Evolutionary conservation across 163 green algal genomes (phyloP).

Genomic region (Chlamydomonas reinhardtii): DNA sequence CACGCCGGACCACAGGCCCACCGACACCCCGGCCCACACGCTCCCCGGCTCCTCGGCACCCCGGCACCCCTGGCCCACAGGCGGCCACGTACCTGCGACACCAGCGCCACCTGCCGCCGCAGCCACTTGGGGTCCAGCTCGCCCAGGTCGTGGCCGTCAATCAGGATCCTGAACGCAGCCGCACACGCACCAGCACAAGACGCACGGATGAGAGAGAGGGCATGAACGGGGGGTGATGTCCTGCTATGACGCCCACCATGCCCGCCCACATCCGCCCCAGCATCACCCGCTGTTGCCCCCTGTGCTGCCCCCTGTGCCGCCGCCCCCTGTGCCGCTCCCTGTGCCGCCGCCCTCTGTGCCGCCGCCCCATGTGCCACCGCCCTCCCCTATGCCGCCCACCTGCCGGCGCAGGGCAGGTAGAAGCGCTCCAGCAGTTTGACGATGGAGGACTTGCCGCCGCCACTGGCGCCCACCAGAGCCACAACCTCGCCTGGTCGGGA

Average conservation of each 20-base stretch:
- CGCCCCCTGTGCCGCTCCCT: too few species aligned
- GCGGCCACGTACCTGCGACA: constrained; percentile 44
- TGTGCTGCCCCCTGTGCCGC: too few species aligned
- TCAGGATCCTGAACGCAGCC: constrained; percentile 56
- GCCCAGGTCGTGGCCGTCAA: constrained; percentile 70
- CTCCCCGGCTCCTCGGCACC: too few species aligned
- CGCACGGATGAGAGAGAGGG: too few species aligned
- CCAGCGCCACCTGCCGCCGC: constrained; percentile 65
- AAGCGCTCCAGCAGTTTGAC: constrained; percentile 78
- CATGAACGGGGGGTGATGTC: too few species aligned
- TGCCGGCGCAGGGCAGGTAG: constrained; percentile 60
- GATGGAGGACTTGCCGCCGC: constrained; percentile 89
- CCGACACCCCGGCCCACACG: too few species aligned
- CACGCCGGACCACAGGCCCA: too few species aligned
- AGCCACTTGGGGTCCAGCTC: constrained; percentile 71
- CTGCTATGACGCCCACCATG: too few species aligned
- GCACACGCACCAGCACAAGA: too few species aligned
- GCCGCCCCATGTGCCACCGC: not conserved
- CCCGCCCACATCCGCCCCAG: too few species aligned
- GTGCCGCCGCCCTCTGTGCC: not conserved
- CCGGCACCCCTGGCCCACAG: too few species aligned
- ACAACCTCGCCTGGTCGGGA: constrained; percentile 74
- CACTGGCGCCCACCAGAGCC: constrained; percentile 89
- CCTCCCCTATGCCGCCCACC: not conserved
- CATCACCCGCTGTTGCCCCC: too few species aligned